Base-by-base conservation (phyloP, 306 rosid genomes). In the Echinosophora koreensis region DNA sequence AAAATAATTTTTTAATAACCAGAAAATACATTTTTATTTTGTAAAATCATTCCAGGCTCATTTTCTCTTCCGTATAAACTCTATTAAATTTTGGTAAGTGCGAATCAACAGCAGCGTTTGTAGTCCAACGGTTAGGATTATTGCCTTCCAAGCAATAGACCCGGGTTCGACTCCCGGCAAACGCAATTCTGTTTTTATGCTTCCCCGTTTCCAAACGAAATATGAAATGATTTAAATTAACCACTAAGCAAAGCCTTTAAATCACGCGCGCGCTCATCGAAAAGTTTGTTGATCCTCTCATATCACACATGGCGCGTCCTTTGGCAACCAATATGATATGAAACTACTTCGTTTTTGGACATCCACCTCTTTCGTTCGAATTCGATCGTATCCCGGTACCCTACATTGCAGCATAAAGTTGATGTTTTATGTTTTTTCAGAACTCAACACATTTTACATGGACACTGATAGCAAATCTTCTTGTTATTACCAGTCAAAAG, bases 61-160 rank as follows among this genome's bases (percentile, higher is more conserved):
- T 22, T 22, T 22, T 22, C 22, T 22, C 22, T 22, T 22, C 2
- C 32, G 2, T 30, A 3, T 30, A 30, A 30, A 30, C 1, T 30
- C 2, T 30, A 30, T 30, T 30, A 30, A 30, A 30, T 30, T 2
- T 2, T 30, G 2, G 2, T 30, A 30, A 30, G 32, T 30, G 2
- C 2, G 3, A 9, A 0, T 3, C 0, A 12, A 0, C 4, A 16
- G 0, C 9, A 42, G 79, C 84, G 80, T 77, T 84, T 87, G 91
- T 84, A 82, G 87, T 82, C 91, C 91, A 87, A 82, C 87, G 88
- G 88, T 84, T 84, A 84, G 90, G 90, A 87, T 87, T 82, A 82
- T 87, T 87, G 90, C 85, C 88, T 84, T 84, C 85, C 90, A 84
- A 87, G 86, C 88, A 87, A 79, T 87, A 82, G 90, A 82, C 86